phyloP scores from a whole-genome alignment of 2,329 filamentous ascomycete genomes.

The Colletotrichum plurivorum region DNA sequence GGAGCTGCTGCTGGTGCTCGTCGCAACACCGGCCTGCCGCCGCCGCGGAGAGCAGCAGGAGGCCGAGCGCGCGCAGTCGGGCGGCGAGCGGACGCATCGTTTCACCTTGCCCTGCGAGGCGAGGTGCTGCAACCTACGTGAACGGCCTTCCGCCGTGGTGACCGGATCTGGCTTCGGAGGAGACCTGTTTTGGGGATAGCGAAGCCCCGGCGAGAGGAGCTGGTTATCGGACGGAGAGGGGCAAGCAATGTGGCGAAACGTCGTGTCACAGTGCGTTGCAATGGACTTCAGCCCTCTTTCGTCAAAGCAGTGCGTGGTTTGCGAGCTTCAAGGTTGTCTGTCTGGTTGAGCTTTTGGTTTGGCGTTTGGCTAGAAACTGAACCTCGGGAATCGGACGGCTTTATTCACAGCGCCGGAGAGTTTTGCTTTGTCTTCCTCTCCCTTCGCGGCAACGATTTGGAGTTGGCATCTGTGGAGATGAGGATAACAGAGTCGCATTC shows the following conservation, averaged over 20 bases:
- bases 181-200: conserved; percentile 12
- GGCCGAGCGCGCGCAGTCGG: conserved; percentile 18
- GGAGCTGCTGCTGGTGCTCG: background rate
- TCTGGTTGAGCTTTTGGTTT: no score
- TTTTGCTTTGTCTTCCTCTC: background rate
- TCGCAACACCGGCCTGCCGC: background rate
- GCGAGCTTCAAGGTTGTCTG: background rate
- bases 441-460: background rate
- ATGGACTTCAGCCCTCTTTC: background rate
- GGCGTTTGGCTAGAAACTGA: no score
- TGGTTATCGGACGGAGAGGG: no score
- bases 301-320: conserved; percentile 4
- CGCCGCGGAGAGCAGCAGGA: conserved; percentile 16
- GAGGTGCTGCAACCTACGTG: conserved; percentile 11
- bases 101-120: conserved; percentile 16
- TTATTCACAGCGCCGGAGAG: background rate
- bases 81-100: conserved; percentile 20
- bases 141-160: background rate
- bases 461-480: background rate
- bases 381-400: background rate
- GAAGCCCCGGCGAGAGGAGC: background rate
- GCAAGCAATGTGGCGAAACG: conserved; percentile 10
- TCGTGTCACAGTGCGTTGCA: conserved; percentile 9
- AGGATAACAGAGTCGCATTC: background rate
- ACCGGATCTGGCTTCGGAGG: conserved; percentile 19